Evolutionary conservation across 2,329 filamentous ascomycete species (phyloP), one percentile per base, ranked within the genome.

Genomic region (Fusarium guadeloupense): DNA sequence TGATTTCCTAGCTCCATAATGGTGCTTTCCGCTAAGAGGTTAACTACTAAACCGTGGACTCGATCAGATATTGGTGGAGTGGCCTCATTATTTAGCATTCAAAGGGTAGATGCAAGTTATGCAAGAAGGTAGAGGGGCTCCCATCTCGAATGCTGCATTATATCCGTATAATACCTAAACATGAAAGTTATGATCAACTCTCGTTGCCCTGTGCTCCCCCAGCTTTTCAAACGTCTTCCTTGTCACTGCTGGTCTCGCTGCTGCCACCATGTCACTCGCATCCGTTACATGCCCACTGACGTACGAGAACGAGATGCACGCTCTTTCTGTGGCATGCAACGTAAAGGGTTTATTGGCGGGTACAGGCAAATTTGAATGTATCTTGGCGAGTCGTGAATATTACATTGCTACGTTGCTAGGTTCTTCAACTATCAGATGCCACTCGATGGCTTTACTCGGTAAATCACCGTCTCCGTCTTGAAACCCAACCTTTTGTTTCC

Each of bases 181-280:
- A 30, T 20, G 14, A 28, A 14, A 33, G 21, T 35, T 45, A 41
- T 47, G 33, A 45, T 33, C 40, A 34, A 25, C 59, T 40, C 45
- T 30, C 21, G 39, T 38, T 50, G 35, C 44, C 31, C 48, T 54
- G 33, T 64, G 59, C 59, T 62, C 40, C 35, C 54, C 59, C 59
- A 42, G 59, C 60, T 59, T 62, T 64, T 51, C 54, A 45, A 28
- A 44, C 49, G 34, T 63, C 37, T 51, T 61, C 54, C 54, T 40
- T 61, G 40, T 30, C n/a, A 46, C 26, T 37, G 41, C 31, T 35
- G 40, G 41, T 47, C 30, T 49, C 37, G 40, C 45, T 37, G 50
- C 35, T 61, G 30, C 33, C 57, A 43, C 51, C 41, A 62, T 62
- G 41, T 44, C 53, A 48, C 51, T 26, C 54, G 30, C 57, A 44